These are phyloP conservation scores for Metahyphopichia silvanorum DNA, from an alignment of 805 yeast species.

Conservation along the genomic window DNA sequence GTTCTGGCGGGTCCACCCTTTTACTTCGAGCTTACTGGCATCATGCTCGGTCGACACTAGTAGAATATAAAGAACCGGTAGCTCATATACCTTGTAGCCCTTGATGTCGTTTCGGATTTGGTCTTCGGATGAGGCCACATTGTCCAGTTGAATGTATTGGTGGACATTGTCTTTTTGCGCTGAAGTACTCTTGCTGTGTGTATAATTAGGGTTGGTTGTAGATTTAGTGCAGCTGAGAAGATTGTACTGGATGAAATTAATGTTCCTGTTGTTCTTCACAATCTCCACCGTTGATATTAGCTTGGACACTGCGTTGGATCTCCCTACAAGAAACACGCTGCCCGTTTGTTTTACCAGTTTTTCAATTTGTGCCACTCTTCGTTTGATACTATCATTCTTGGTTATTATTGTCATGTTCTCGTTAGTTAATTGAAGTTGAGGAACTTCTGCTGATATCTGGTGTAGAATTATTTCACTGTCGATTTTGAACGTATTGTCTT, in stretches of 20 bases:
- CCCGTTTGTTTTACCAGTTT: constrained; percentile 3
- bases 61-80: background rate
- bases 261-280: constrained; percentile 11
- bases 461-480: background rate
- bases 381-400: constrained; percentile 17
- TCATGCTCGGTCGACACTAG: background rate
- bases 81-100: background rate
- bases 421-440: background rate
- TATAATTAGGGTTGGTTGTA: constrained; percentile 5
- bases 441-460: constrained; percentile 2
- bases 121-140: background rate
- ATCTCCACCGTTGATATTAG: constrained; percentile 14
- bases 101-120: background rate
- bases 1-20: background rate
- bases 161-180: constrained; percentile 2
- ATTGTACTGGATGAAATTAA: constrained; percentile 12
- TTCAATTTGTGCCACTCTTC: constrained; percentile 8
- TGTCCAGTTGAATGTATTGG: constrained; percentile 2
- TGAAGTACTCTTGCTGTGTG: background rate
- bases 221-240: constrained; percentile 7
- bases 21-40: background rate
- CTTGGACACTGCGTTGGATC: constrained; percentile 11
- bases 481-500: constrained; percentile 1
- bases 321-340: constrained; percentile 8
- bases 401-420: constrained; percentile 5